Evolutionary conservation across 495 filamentous ascomycete species (phyloP), one percentile per base, ranked within the genome.

Genomic region (Penicillium argentinense): DNA sequence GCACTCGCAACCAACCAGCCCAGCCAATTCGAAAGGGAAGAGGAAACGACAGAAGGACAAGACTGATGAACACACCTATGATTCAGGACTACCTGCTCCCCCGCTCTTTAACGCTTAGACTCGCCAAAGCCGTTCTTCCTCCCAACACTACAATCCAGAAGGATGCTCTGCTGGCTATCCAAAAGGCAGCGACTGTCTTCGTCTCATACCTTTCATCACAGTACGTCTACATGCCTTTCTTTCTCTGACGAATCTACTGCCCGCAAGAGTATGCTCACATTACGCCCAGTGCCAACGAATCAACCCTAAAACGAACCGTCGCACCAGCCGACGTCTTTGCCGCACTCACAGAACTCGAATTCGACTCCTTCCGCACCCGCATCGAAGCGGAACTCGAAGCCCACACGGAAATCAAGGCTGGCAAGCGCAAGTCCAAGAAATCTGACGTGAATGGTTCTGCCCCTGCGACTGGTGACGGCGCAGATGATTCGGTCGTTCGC

Each of bases 41-140:
- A 33, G 7, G 6, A 24, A 22, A 12, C 19, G 18, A 18, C 30
- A 1, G 0, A 7, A 12, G 5, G n/a, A n/a, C 19, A 16, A 13
- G n/a, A 11, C 18, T 22, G 24, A 26, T 1, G 2, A 3, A 38
- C 5, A 9, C 6, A 19, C 40, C 51, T 39, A 53, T 14, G 14
- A 23, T 37, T 26, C 22, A 97, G 91, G 93, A 98, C 62, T 84
- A 95, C 45, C 87, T 80, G 28, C 84, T 98, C 14, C 93, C 93
- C 1, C 92, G 90, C 62, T 91, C 90, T n/a, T 87, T 97, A 64
- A 89, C 96, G 29, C 87, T 88, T 36, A 83, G 93, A 17, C 81
- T 98, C 5, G 93, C 92, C 2, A 97, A 97, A 76, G 86, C 89
- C 45, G 90, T 96, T n/a, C 78, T 98, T n/a, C 93, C 93, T 0